These are phyloP conservation scores for Monilinia polystroma DNA, from an alignment of 2,329 filamentous ascomycete species.

Conservation along the genomic window DNA sequence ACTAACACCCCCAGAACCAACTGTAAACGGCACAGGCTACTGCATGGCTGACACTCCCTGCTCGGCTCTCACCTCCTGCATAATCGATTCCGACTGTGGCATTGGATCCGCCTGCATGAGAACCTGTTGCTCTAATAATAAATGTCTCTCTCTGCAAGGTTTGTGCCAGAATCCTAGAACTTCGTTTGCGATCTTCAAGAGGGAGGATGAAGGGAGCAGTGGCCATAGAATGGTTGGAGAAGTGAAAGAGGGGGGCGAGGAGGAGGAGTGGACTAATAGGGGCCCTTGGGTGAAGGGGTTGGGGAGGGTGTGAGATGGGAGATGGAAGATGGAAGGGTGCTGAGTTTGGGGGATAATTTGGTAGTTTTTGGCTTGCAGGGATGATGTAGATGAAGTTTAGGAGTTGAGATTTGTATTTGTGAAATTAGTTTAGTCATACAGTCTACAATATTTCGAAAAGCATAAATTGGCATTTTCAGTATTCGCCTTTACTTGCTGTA, in stretches of 20 bases:
- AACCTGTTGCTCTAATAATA: constrained; percentile 16
- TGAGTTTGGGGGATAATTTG: not conserved
- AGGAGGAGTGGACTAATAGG: constrained; percentile 9
- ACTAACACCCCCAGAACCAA: constrained; percentile 10
- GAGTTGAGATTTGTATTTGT: not conserved
- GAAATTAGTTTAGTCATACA: not conserved
- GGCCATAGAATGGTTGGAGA: not conserved
- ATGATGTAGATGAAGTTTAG: not conserved
- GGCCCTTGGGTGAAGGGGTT: constrained; percentile 9
- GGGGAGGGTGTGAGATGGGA: not conserved
- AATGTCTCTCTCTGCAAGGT: constrained; percentile 5
- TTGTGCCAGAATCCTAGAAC: constrained; percentile 1
- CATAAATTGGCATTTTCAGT: not conserved
- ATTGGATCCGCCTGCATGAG: constrained; percentile 10
- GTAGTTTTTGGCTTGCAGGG: no score
- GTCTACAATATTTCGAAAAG: not conserved
- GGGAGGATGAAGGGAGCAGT: not conserved
- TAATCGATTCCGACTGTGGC: not conserved
- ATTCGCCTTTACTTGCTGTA: not conserved
- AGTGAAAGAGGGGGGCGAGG: not conserved
- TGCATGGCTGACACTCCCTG: constrained; percentile 19
- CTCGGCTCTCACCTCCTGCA: constrained; percentile 11
- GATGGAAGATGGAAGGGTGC: no score
- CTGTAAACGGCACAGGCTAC: constrained; percentile 10
- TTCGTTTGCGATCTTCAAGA: not conserved